A percentile compares a stretch with the other conserved stretches of the same genome.
phyloP scores from a whole-genome alignment of 1,139 yeast genomes.

The Yamadazyma mexicana region DNA sequence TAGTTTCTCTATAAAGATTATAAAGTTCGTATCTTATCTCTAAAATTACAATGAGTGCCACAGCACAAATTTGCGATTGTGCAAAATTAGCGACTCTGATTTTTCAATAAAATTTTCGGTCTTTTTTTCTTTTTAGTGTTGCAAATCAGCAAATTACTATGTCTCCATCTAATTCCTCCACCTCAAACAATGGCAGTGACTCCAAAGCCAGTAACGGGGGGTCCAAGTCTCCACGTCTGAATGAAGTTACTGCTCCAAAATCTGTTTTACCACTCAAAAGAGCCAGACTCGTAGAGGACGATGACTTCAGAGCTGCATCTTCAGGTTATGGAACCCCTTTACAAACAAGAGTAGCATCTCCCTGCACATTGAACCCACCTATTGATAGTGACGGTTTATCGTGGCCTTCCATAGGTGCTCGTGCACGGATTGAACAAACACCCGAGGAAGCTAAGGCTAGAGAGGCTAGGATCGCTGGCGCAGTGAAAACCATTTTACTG shows the following conservation, averaged over 20 bases:
- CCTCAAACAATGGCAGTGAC: neutral
- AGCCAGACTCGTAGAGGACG: slow-evolving; percentile 19
- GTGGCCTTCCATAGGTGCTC: slow-evolving; percentile 93
- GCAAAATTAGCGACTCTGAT: slow-evolving; percentile 1
- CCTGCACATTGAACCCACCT: slow-evolving; percentile 80
- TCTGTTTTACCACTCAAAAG: slow-evolving; percentile 27
- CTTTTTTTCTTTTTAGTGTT: neutral
- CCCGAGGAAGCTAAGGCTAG: slow-evolving; percentile 61
- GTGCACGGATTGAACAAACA: slow-evolving; percentile 67
- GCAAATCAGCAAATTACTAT: neutral
- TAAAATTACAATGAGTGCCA: neutral
- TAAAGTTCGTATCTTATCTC: too few relatives aligned
- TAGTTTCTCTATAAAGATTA: too few relatives aligned
- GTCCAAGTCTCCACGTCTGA: neutral
- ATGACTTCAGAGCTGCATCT: neutral
- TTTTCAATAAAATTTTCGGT: neutral
- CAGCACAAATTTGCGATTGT: too few relatives aligned
- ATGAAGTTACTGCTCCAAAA: slow-evolving; percentile 16
- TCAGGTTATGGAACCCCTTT: slow-evolving; percentile 42
- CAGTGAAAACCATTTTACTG: slow-evolving; percentile 75
- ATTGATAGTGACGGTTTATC: slow-evolving; percentile 88
- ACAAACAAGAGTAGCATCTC: slow-evolving; percentile 78
- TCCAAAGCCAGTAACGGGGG: neutral
- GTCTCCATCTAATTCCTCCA: neutral
- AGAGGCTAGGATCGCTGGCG: slow-evolving; percentile 75